A percentile compares a stretch with the other conserved stretches of the same genome.
Evolutionary conservation across 768 basidiomycete species (phyloP).

Genomic region (Astraeus odoratus): DNA sequence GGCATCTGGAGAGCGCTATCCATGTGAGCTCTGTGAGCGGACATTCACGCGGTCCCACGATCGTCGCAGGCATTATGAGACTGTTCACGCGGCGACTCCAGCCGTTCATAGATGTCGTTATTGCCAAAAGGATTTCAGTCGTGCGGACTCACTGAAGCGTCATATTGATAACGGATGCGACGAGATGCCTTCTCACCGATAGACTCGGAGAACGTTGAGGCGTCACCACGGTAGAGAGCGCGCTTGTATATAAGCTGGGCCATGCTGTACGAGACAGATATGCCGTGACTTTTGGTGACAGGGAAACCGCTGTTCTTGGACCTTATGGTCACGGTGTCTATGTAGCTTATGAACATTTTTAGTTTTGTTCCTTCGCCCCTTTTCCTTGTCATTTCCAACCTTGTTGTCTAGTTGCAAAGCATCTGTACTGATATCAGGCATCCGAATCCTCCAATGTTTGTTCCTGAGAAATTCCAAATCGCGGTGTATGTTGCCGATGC

Average conservation of each 20-base stretch:
- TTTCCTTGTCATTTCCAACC: constrained; percentile 1
- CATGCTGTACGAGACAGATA: background rate
- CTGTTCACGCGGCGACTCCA: constrained; percentile 60
- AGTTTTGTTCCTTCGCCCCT: background rate
- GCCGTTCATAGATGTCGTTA: constrained; percentile 62
- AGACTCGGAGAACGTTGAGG: constrained; percentile 9
- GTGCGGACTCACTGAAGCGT: constrained; percentile 73
- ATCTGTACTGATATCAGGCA: background rate
- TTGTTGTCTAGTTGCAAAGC: background rate
- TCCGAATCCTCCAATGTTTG: background rate
- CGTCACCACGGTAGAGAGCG: background rate
- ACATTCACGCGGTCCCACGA: constrained; percentile 79
- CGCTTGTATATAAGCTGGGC: background rate
- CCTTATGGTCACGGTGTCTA: background rate
- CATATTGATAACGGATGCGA: constrained; percentile 80
- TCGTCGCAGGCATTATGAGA: constrained; percentile 75
- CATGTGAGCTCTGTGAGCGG: constrained; percentile 69
- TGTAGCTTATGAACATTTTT: background rate
- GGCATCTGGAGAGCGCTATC: constrained; percentile 50
- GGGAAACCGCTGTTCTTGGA: background rate
- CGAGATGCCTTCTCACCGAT: constrained; percentile 41
- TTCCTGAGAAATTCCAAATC: background rate
- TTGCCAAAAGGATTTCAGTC: constrained; percentile 75
- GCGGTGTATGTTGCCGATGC: no score
- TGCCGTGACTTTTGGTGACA: background rate